Conservation (phyloP, 495 filamentous ascomycete species). For the Xylaria nigripes region DNA sequence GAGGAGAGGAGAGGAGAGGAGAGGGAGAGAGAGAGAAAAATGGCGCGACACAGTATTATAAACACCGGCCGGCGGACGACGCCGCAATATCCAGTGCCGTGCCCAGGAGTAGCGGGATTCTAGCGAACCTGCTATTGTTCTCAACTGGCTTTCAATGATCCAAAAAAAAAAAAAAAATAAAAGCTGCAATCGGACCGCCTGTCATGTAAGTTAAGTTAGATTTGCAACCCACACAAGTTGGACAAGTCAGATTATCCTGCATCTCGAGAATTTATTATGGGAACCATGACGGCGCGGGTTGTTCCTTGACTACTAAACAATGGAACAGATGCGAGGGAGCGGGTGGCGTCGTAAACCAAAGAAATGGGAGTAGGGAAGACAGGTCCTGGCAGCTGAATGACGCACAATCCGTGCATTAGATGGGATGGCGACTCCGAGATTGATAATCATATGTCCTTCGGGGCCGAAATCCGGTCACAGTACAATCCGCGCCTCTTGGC, state of each 20-base stretch:
- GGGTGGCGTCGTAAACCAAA: neutral
- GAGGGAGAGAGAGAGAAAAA: neutral
- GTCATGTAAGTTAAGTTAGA: neutral
- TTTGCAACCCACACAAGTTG: neutral
- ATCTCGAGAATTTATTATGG: neutral
- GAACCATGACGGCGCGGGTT: neutral
- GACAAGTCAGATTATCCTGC: neutral
- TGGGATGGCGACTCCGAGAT: conserved; percentile 2
- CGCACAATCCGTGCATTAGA: conserved; percentile 3
- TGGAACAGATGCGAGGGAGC: neutral
- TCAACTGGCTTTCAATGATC: neutral
- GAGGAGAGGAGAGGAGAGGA: too few relatives aligned
- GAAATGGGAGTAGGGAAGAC: neutral
- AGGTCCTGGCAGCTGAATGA: conserved; percentile 5
- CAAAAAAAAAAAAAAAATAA: too few relatives aligned
- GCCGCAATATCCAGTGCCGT: neutral
- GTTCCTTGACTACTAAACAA: neutral
- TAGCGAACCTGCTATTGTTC: neutral
- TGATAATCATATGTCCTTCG: conserved; percentile 5
- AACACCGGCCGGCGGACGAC: neutral
- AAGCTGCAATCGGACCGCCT: neutral
- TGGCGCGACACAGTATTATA: neutral
- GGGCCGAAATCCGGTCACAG: conserved; percentile 5
- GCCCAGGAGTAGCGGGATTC: neutral
- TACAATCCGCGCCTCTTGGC: conserved; percentile 1